Conservation (phyloP, 2,329 filamentous ascomycete species). For the Lasiodiplodia theobromae region DNA sequence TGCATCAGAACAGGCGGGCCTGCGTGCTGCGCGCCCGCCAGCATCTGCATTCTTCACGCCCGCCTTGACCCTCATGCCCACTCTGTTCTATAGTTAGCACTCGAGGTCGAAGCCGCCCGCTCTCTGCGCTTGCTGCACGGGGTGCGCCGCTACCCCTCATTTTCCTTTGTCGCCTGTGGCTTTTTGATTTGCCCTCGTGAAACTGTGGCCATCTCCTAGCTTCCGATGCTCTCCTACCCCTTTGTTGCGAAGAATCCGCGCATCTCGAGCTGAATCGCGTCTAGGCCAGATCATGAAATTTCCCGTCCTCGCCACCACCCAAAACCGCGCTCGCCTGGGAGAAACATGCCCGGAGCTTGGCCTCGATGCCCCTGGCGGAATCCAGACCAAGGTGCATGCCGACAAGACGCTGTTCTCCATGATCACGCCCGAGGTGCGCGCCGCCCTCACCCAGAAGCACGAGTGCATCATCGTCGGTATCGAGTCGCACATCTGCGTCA, state of each 20-base stretch:
- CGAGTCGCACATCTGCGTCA: constrained; percentile 92
- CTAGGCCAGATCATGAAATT: constrained; percentile 68
- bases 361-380: constrained; percentile 57
- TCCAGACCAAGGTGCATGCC: constrained; percentile 62
- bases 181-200: constrained; percentile 18
- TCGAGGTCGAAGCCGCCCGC: constrained; percentile 3
- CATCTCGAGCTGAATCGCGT: constrained; percentile 16
- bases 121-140: constrained; percentile 6
- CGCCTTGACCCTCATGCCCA: not conserved
- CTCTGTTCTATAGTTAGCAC: constrained; percentile 18
- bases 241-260: constrained; percentile 18
- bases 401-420: constrained; percentile 95
- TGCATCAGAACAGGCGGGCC: not conserved
- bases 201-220: constrained; percentile 22
- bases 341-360: constrained; percentile 77
- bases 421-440: constrained; percentile 71
- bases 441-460: constrained; percentile 52
- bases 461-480: constrained; percentile 86
- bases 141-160: constrained; percentile 8
- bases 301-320: constrained; percentile 86
- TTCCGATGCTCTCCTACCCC: constrained; percentile 7
- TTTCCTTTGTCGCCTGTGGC: constrained; percentile 25
- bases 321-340: constrained; percentile 80
- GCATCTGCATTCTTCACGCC: constrained; percentile 12
- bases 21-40: constrained; percentile 4